Conservation (phyloP, 257 asterid genomes). For the Knoxia roxburghii region DNA sequence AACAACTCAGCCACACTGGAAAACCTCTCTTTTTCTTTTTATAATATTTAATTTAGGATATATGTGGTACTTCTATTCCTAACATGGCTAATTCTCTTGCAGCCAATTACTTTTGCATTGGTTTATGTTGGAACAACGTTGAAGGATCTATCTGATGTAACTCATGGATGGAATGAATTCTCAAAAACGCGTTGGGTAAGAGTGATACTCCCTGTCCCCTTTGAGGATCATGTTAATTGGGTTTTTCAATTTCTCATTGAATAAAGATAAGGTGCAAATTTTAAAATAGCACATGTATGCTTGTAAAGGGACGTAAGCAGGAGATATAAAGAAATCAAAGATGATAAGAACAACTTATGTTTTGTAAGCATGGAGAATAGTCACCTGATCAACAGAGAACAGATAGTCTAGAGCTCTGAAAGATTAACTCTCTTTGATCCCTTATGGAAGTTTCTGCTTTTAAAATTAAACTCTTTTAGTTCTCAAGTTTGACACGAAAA, state of each 20-base stretch:
- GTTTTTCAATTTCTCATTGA: not conserved
- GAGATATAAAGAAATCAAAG: not conserved
- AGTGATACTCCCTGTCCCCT: constrained; percentile 2
- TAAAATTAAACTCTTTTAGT: not conserved
- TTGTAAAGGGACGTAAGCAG: not conserved
- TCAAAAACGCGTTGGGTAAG: constrained; percentile 91
- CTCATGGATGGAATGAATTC: constrained; percentile 90
- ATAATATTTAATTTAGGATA: not conserved
- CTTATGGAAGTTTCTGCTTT: not conserved
- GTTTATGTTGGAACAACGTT: constrained; percentile 95
- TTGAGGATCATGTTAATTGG: not conserved
- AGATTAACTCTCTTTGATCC: not conserved
- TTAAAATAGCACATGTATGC: not conserved
- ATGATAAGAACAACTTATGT: not conserved
- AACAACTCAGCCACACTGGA: not conserved
- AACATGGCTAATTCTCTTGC: constrained; percentile 22
- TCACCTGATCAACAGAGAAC: not conserved
- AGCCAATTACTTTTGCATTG: constrained; percentile 94
- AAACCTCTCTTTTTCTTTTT: not conserved
- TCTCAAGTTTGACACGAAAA: not conserved
- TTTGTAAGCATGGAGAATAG: not conserved
- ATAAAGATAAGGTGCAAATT: not conserved
- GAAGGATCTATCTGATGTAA: constrained; percentile 96
- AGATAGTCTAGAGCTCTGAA: not conserved
- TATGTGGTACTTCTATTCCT: not conserved